Base-by-base conservation (phyloP, 371 early-diverging fungal genomes). In the Lichtheimia ramosa region DNA sequence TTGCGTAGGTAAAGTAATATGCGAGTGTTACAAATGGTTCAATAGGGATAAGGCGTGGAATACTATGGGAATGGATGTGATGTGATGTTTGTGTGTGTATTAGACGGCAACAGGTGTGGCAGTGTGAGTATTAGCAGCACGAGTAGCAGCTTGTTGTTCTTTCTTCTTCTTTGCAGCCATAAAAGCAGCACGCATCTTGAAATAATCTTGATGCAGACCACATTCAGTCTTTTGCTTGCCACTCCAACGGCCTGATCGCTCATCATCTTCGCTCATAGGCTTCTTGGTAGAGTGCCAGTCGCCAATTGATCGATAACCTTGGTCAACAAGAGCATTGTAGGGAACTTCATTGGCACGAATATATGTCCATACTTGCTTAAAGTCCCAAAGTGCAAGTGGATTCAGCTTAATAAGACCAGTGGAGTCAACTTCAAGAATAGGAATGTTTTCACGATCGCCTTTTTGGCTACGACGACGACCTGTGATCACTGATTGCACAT, bases 131-230 rank as follows among this genome's bases (percentile, higher is more conserved):
- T 18, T 8, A 15, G 54, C 13, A 34, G 56, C 23, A 23, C 41
- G 41, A 42, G 62, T 46, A 51, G 60, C 55, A 46, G 65, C 61
- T 54, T 71, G 72, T 51, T 69, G 59, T 57, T 76, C 68, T 58
- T 69, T 71, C 63, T 75, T 73, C 60, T 73, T 72, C 63, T 81
- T 81, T 41, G 81, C 70, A 20, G 76, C 76, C 68, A 81, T 67
- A 62, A 77, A 85, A 34, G 83, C 88, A 18, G 89, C 85, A 27
- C 90, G 82, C 92, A 94, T 92, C 80, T 91, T 87, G 77, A 95
- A 92, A 70, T 95, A 96, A 64, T 96, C 95, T 72, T 95, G 93
- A 73, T 96, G 96, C 49, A 96, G 74, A 5, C 96, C 96, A 63
- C 96, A 96, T 74, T 96, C 96, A 0, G 91, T 87, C 83, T 96